Evolutionary conservation across 768 basidiomycete species (phyloP).

Genomic region (Tephrocybe sp.): DNA sequence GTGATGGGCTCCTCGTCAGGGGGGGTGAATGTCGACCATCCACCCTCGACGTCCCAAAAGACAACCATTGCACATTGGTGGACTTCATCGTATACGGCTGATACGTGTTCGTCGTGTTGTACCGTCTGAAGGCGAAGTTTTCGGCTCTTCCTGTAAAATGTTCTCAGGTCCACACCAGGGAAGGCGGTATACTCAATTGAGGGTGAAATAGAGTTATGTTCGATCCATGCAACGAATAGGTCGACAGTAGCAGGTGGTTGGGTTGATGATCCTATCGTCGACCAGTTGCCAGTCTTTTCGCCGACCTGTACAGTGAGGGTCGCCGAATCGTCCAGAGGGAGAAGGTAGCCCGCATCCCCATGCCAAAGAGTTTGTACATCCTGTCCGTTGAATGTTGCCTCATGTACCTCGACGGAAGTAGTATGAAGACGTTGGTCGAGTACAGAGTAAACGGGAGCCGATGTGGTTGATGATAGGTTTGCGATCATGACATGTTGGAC

Average conservation of each 20-base stretch:
- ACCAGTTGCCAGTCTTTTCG: constrained; percentile 58
- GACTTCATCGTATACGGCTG: constrained; percentile 47
- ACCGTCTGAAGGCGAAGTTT: constrained; percentile 33
- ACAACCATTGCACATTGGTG: constrained; percentile 45
- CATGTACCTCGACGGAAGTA: constrained; percentile 45
- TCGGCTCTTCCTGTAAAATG: constrained; percentile 39
- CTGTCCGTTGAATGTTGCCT: constrained; percentile 13
- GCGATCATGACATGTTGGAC: constrained; percentile 65
- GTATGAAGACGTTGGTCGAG: constrained; percentile 61
- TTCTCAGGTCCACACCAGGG: constrained; percentile 43
- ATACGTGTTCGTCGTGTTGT: constrained; percentile 46
- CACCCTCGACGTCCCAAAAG: constrained; percentile 55
- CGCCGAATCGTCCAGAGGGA: constrained; percentile 35
- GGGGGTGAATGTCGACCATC: constrained; percentile 38
- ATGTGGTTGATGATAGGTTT: constrained; percentile 42
- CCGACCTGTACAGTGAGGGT: constrained; percentile 41
- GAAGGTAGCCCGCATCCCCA: constrained; percentile 60
- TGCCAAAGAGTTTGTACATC: constrained; percentile 56
- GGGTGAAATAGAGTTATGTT: constrained; percentile 33
- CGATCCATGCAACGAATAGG: constrained; percentile 65
- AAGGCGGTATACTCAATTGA: constrained; percentile 55
- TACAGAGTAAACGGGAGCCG: constrained; percentile 56
- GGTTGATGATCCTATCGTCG: constrained; percentile 59
- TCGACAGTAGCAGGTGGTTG: constrained; percentile 58
- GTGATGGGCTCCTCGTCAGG: constrained; percentile 25